A percentile compares a stretch with the other conserved stretches of the same genome.
Conservation (phyloP, 352 stramenopile genomes). For the Lagenidium giganteum region DNA sequence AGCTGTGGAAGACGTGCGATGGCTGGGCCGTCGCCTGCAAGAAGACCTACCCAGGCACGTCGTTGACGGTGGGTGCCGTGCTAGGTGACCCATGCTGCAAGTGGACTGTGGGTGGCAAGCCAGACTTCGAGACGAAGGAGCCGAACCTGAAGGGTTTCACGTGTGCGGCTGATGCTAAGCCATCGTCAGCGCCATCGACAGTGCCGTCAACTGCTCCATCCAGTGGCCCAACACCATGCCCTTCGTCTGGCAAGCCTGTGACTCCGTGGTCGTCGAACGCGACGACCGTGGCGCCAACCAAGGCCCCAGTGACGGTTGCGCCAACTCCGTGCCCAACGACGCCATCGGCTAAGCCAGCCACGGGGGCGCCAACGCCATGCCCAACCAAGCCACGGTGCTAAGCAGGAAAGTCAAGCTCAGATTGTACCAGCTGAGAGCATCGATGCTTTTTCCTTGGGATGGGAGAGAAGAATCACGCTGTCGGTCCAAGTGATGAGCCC, state of each 20-base stretch:
- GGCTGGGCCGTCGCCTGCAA: slow-evolving; percentile 12
- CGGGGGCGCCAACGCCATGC: too few relatives aligned
- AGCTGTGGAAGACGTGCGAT: slow-evolving; percentile 6
- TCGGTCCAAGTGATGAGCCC: too few relatives aligned
- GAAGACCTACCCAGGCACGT: slow-evolving; percentile 4
- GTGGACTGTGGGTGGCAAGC: slow-evolving; percentile 8
- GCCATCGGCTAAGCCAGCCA: too few relatives aligned
- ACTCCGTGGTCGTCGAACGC: too few relatives aligned
- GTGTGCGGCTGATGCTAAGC: neutral
- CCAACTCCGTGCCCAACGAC: too few relatives aligned
- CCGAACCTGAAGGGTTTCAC: neutral
- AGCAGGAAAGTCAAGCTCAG: too few relatives aligned
- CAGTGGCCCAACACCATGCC: neutral
- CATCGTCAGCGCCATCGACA: neutral
- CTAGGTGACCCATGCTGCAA: slow-evolving; percentile 14
- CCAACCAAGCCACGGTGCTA: too few relatives aligned
- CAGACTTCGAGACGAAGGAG: slow-evolving; percentile 4
- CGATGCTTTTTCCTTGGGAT: too few relatives aligned
- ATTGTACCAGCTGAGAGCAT: too few relatives aligned
- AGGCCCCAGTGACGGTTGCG: too few relatives aligned
- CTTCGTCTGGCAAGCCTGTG: neutral
- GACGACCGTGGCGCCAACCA: too few relatives aligned
- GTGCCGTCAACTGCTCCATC: neutral
- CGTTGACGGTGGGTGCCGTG: slow-evolving; percentile 3
- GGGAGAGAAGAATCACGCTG: too few relatives aligned